A percentile compares a stretch with the other conserved stretches of the same genome.
These are phyloP conservation scores for Pneumocystis wakefieldiae DNA, from an alignment of 1,139 yeast genomes.

Conservation along the genomic window DNA sequence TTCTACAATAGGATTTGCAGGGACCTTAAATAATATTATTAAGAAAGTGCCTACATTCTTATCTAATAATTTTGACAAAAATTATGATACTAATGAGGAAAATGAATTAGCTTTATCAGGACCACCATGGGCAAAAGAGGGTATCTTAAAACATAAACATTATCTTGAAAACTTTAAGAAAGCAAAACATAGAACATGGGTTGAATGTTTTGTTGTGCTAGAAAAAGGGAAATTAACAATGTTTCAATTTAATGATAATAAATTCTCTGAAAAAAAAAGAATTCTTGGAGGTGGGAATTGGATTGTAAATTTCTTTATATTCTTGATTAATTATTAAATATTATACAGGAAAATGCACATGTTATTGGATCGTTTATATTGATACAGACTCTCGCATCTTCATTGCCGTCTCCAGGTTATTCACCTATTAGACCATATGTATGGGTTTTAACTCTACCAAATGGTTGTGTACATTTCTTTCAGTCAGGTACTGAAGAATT, in stretches of 20 bases:
- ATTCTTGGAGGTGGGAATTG: conserved; percentile 52
- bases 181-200: conserved; percentile 21
- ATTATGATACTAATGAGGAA: conserved; percentile 28
- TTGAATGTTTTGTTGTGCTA: conserved; percentile 22
- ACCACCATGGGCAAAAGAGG: conserved; percentile 70
- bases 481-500: conserved; percentile 49
- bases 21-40: conserved; percentile 23
- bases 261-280: conserved; percentile 11
- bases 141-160: conserved; percentile 41
- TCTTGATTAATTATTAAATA: background rate
- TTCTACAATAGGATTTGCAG: conserved; percentile 13
- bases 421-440: conserved; percentile 16
- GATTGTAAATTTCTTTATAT: conserved; percentile 23
- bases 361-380: conserved; percentile 22
- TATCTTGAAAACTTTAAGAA: conserved; percentile 22
- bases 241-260: conserved; percentile 19
- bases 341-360: conserved; percentile 19
- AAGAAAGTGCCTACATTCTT: conserved; percentile 22
- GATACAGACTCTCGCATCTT: conserved; percentile 22
- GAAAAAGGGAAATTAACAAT: conserved; percentile 24
- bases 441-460: conserved; percentile 26
- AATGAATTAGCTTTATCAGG: conserved; percentile 50
- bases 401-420: conserved; percentile 12
- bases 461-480: conserved; percentile 22
- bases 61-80: background rate